Percentiles rank a stretch among this genome's conserved stretches.
phyloP scores from a whole-genome alignment of 129 eudicot species.

The Pulicaria dysenterica region DNA sequence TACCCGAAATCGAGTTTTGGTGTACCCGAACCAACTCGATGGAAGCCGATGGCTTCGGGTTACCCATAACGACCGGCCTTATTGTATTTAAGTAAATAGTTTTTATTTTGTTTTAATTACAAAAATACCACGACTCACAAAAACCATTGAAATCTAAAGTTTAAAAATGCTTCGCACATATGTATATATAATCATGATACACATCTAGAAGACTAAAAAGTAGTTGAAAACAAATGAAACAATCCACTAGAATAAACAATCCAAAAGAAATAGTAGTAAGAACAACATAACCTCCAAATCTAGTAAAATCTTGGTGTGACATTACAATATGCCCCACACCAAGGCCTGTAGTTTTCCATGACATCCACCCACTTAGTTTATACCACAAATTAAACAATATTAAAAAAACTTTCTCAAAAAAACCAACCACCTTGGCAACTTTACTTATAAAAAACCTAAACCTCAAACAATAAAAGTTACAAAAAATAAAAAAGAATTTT shows the following conservation, averaged over 20 bases:
- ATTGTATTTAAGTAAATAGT: too few species aligned
- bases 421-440: neutral
- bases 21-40: too few species aligned
- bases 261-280: conserved; percentile 10
- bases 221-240: conserved; percentile 14
- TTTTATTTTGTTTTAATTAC: too few species aligned
- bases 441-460: neutral
- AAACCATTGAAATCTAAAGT: too few species aligned
- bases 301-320: conserved; percentile 35
- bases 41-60: too few species aligned
- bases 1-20: too few species aligned
- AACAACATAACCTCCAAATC: conserved; percentile 35
- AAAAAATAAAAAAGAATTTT: neutral
- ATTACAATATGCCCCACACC: conserved; percentile 30
- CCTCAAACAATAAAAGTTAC: neutral
- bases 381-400: conserved; percentile 20
- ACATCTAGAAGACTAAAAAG: neutral
- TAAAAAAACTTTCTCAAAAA: conserved; percentile 15
- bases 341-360: conserved; percentile 32
- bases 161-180: too few species aligned
- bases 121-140: too few species aligned
- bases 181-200: conserved; percentile 2
- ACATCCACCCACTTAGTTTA: conserved; percentile 18
- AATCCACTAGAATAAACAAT: conserved; percentile 13
- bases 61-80: too few species aligned